Conservation (phyloP, 2,329 filamentous ascomycete species). For the Fusarium ramigenum region DNA sequence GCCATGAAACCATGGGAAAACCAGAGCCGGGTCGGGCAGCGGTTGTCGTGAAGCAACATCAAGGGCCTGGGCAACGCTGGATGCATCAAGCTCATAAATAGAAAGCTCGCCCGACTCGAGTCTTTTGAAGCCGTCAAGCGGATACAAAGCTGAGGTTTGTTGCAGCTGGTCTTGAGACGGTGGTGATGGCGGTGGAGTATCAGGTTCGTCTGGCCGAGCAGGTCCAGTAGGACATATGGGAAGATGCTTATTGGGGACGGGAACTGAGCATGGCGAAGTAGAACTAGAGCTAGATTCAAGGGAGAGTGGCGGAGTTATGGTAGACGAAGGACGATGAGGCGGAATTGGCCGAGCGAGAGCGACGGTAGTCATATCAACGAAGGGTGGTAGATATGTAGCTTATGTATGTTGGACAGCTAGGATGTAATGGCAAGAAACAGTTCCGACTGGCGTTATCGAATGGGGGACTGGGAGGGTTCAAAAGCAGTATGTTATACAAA, state of each 20-base stretch:
- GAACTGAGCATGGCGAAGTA: conserved; percentile 44
- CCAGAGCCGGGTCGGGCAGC: conserved; percentile 82
- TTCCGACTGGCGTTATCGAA: conserved; percentile 4
- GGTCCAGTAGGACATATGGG: conserved; percentile 89
- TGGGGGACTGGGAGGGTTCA: conserved; percentile 14
- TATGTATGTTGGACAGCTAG: conserved; percentile 12
- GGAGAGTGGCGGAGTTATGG: conserved; percentile 55
- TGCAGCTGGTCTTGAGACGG: conserved; percentile 66
- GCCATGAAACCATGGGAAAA: conserved; percentile 97
- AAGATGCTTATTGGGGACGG: conserved; percentile 88
- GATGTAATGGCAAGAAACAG: background rate
- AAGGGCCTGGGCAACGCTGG: conserved; percentile 75
- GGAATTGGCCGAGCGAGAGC: conserved; percentile 60
- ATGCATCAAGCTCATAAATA: conserved; percentile 78
- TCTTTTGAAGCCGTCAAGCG: conserved; percentile 70
- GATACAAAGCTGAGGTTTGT: conserved; percentile 77
- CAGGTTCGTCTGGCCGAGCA: conserved; percentile 60
- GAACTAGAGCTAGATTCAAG: conserved; percentile 46
- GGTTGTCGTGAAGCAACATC: conserved; percentile 81
- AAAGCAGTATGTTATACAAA: conserved; percentile 26
- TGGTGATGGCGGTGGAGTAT: conserved; percentile 73
- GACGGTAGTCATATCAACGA: conserved; percentile 62
- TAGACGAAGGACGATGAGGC: conserved; percentile 55
- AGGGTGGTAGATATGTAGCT: background rate
- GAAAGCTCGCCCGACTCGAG: conserved; percentile 62